A percentile compares a stretch with the other conserved stretches of the same genome.
phyloP scores from a whole-genome alignment of 352 stramenopile species.

The Elongisporangium undulatum region DNA sequence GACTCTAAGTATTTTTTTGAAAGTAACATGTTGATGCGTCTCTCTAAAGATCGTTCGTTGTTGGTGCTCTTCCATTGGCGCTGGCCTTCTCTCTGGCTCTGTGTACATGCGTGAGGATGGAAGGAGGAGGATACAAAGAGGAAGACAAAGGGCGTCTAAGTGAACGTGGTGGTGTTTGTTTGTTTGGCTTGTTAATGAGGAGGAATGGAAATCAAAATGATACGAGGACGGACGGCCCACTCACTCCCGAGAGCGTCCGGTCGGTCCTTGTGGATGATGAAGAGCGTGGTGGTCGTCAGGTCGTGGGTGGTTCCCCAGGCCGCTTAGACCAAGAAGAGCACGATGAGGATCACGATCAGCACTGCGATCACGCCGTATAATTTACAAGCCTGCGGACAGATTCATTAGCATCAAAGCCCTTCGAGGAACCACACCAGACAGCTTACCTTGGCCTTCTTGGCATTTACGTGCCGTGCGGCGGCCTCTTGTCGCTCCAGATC shows the following conservation, averaged over 20 bases:
- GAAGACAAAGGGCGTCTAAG: background rate
- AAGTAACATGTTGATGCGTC: background rate
- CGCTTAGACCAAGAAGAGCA: slow-evolving; percentile 38
- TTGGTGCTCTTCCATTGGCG: background rate
- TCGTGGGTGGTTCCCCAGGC: too few species aligned
- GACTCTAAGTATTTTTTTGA: background rate
- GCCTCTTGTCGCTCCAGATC: slow-evolving; percentile 61
- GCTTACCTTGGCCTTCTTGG: slow-evolving; percentile 62
- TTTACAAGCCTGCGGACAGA: slow-evolving; percentile 42
- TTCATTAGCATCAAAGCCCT: background rate
- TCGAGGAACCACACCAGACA: slow-evolving; percentile 4
- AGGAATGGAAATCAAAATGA: background rate
- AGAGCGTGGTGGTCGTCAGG: background rate
- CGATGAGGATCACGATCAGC: slow-evolving; percentile 57
- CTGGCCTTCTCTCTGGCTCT: too few species aligned
- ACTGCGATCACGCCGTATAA: slow-evolving; percentile 68
- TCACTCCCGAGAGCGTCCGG: too few species aligned
- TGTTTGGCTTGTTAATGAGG: background rate
- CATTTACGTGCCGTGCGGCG: slow-evolving; percentile 58
- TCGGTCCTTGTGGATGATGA: background rate
- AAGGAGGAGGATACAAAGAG: slow-evolving; percentile 2
- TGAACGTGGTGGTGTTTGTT: background rate
- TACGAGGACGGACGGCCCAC: background rate
- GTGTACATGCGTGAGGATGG: too few species aligned
- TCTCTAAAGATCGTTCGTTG: too few species aligned